phyloP scores from a whole-genome alignment of 129 eudicot species.

The Flaveria bidentis region DNA sequence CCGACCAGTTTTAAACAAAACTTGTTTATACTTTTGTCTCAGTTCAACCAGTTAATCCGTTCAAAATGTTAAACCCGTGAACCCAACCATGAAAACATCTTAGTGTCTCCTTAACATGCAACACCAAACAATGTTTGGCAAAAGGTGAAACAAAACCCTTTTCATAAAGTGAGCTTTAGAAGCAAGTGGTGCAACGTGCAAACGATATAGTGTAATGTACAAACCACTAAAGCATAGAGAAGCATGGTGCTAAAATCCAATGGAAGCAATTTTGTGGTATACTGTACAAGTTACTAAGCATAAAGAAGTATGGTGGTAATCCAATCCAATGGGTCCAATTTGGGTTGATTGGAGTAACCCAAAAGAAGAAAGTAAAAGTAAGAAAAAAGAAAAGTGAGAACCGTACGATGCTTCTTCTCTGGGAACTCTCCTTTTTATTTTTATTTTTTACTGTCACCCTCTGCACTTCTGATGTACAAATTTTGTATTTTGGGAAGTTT shows the following conservation, averaged over 20 bases:
- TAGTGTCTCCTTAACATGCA: conserved; percentile 30
- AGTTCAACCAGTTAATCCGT: not conserved
- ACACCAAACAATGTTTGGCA: conserved; percentile 27
- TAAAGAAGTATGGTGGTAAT: conserved; percentile 9
- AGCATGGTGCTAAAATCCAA: conserved; percentile 1
- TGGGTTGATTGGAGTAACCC: conserved; percentile 30
- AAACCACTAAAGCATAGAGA: conserved; percentile 28
- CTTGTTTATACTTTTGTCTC: too few species aligned
- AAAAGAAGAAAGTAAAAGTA: conserved; percentile 36
- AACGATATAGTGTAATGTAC: conserved; percentile 21
- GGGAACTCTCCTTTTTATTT: conserved; percentile 25
- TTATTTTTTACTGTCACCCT: conserved; percentile 28
- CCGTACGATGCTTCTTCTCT: conserved; percentile 29
- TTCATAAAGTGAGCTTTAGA: conserved; percentile 20
- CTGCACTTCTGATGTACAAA: conserved; percentile 18
- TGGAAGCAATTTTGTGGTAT: conserved; percentile 25
- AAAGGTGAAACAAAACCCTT: conserved; percentile 31
- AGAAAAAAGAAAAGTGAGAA: conserved; percentile 11
- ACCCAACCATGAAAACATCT: not conserved
- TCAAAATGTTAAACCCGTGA: not conserved
- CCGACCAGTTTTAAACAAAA: not conserved
- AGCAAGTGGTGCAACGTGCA: conserved; percentile 6
- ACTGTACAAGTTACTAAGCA: conserved; percentile 30
- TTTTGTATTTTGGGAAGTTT: not conserved
- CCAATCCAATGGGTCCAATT: conserved; percentile 29